Base-by-base conservation (phyloP, 495 filamentous ascomycete genomes). In the Aspergillus cavernicola region DNA sequence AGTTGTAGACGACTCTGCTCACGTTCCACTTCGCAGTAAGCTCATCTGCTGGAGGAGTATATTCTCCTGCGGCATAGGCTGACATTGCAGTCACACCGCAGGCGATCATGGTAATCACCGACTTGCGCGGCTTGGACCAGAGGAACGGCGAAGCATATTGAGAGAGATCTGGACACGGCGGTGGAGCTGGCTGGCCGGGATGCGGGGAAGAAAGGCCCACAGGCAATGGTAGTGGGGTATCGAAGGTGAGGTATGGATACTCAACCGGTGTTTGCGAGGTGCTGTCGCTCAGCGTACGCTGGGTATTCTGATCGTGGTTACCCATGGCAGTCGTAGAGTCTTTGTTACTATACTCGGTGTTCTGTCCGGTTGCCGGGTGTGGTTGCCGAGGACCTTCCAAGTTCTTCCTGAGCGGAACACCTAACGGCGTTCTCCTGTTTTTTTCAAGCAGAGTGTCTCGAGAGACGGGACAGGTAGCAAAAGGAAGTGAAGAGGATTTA, bases 21-120 rank as follows among this genome's bases (percentile, higher is more conserved):
- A 90, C 76, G 22, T 76, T 65, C 74, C 85, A 86, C 53, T 87
- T 74, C 2, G 66, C 68, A 13, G 71, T 76, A 70, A 96, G 80
- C 48, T 91, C 79, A 4, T 66, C 60, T 0, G 84, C 67, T 0
- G 85, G 80, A 1, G 88, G 82, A 15, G 85, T 85, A 69, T 93
- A 91, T n/a, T 90, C 82, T 12, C 92, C 90, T 0, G 90, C 87
- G 0, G 86, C 82, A 64, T 91, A 95, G 29, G 88, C 90, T 0
- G 89, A 88, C 55, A 92, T 68, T 7, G 80, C 79, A 0, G 91
- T 95, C 1, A 87, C 87, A 22, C 79, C 63, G 64, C 87, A 92
- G 2, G 87, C 86, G 26, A 96, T 76, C 63, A 71, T 78, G 13
- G 90, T 83, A 59, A 87, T 85, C 61, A 88, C 66, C 7, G 73